These are phyloP conservation scores for Cyclotella atomus DNA, from an alignment of 108 stramenopile species.

Conservation along the genomic window DNA sequence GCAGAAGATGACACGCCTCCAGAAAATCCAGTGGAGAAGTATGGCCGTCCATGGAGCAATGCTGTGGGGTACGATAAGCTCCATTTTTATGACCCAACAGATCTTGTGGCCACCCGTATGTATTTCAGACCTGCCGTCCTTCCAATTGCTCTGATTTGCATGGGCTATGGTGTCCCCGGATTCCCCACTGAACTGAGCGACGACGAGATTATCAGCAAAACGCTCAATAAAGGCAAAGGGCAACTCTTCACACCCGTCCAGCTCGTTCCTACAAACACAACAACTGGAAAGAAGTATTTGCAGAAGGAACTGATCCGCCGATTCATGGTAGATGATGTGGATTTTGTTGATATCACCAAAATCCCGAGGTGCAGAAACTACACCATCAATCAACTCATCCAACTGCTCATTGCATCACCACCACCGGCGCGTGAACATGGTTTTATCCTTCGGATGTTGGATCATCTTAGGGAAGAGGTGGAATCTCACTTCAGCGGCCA, in stretches of 20 bases:
- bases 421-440: background rate
- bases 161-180: background rate
- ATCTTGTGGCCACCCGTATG: background rate
- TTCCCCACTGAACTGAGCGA: background rate
- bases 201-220: background rate
- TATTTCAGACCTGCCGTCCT: background rate
- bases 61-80: background rate
- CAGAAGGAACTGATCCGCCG: background rate
- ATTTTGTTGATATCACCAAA: background rate
- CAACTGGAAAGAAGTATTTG: background rate
- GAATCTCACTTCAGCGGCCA: background rate
- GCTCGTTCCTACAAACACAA: background rate
- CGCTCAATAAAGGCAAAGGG: background rate
- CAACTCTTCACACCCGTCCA: background rate
- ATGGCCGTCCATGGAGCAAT: background rate
- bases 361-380: background rate
- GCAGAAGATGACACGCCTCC: no score
- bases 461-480: background rate
- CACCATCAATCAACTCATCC: background rate
- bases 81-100: background rate
- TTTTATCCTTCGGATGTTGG: background rate
- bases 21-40: background rate
- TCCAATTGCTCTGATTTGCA: constrained; percentile 1
- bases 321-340: background rate
- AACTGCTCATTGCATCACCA: background rate